These are phyloP conservation scores for Pseudogymnoascus verrucosus DNA, from an alignment of 2,329 filamentous ascomycete species.

Conservation along the genomic window DNA sequence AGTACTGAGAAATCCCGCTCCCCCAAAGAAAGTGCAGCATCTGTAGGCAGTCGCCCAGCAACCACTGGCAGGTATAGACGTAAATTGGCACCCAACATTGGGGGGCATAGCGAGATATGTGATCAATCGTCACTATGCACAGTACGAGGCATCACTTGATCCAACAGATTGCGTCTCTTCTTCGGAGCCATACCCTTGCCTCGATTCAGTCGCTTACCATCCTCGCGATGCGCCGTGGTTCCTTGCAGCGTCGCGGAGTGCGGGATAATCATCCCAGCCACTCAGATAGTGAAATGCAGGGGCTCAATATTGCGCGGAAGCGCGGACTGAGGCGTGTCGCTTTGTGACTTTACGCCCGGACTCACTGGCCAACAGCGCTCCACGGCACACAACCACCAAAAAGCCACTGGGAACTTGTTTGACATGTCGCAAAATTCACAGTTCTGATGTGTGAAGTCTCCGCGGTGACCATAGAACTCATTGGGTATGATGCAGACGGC, in stretches of 20 bases:
- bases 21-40: background rate
- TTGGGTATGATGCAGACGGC: background rate
- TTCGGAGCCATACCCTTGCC: background rate
- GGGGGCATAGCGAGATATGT: background rate
- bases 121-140: background rate
- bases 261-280: conserved; percentile 3
- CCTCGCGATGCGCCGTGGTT: background rate
- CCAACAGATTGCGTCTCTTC: background rate
- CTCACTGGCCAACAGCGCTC: background rate
- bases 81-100: background rate
- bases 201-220: background rate
- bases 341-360: background rate
- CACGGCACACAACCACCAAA: background rate
- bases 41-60: background rate
- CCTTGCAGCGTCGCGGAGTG: conserved; percentile 5
- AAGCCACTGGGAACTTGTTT: background rate
- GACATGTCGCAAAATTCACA: background rate
- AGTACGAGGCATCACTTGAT: background rate
- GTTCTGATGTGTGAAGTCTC: background rate
- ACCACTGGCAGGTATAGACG: background rate
- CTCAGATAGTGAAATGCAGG: conserved; percentile 4
- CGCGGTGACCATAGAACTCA: background rate
- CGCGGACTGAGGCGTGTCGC: background rate
- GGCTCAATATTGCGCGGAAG: conserved; percentile 2
- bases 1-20: background rate